phyloP scores from a whole-genome alignment of 169 alveolate species.

The Perkinsus marinus region DNA sequence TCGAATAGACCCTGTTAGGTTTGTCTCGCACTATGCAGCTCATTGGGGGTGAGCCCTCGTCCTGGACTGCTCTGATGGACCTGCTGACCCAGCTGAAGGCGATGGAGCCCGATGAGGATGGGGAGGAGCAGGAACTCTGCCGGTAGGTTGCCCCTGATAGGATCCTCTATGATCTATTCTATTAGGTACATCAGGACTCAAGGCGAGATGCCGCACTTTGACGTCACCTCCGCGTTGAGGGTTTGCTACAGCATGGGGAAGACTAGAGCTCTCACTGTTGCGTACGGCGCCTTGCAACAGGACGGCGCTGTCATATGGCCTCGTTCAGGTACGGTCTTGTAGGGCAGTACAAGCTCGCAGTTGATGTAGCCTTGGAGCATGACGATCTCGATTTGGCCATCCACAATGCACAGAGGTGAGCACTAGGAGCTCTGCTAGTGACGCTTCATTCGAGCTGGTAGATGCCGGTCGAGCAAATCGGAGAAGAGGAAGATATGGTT shows the following conservation, averaged over 20 bases:
- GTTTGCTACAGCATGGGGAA: not conserved
- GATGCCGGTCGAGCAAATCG: not conserved
- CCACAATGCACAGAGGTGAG: not conserved
- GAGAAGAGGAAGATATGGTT: not conserved
- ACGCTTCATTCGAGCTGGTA: not conserved
- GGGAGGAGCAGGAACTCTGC: not conserved
- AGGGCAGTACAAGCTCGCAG: not conserved
- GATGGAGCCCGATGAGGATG: not conserved
- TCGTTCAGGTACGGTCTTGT: not conserved
- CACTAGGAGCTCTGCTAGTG: not conserved
- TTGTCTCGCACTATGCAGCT: not conserved
- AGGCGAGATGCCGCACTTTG: not conserved
- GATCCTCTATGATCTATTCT: not conserved
- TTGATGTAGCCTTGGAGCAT: not conserved
- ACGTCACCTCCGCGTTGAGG: not conserved
- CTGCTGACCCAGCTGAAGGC: not conserved
- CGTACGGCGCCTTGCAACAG: not conserved
- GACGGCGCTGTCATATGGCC: not conserved
- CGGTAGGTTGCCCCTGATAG: not conserved
- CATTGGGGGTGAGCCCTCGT: not conserved
- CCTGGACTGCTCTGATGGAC: not conserved
- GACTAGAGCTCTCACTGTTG: not conserved
- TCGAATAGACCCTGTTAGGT: not conserved
- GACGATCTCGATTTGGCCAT: not conserved
- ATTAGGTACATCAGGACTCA: not conserved